Evolutionary conservation across 2,329 filamentous ascomycete genomes (phyloP).

Genomic region (Corinectria fuckeliana): DNA sequence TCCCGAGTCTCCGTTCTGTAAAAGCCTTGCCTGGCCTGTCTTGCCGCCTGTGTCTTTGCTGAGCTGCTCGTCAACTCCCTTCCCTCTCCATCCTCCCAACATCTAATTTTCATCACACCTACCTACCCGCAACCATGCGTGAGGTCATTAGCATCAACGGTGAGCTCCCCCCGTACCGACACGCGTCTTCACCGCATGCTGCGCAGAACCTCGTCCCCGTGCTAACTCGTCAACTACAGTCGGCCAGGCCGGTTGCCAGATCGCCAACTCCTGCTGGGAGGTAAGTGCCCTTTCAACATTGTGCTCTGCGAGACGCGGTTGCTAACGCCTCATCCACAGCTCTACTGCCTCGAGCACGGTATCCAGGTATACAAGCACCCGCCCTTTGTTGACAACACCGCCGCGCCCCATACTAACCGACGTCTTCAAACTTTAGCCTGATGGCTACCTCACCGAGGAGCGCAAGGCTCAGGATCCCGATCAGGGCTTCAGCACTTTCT

Average conservation of each 20-base stretch:
- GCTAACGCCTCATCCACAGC: constrained; percentile 60
- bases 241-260: constrained; percentile 99
- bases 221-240: constrained; percentile 72
- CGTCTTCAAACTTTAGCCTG: constrained; percentile 67
- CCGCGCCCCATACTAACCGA: constrained; percentile 23
- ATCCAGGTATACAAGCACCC: constrained; percentile 77
- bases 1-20: constrained; percentile 36
- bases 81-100: constrained; percentile 41
- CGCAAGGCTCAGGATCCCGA: constrained; percentile 92
- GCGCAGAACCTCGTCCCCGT: constrained; percentile 28
- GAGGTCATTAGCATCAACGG: constrained; percentile 99
- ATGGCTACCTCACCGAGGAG: constrained; percentile 98
- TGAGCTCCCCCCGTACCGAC: constrained; percentile 58
- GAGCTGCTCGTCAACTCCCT: constrained; percentile 34
- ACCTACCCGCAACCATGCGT: constrained; percentile 76
- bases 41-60: constrained; percentile 27
- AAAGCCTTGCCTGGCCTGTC: constrained; percentile 40
- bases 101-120: constrained; percentile 31
- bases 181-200: constrained; percentile 52
- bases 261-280: constrained; percentile 99
- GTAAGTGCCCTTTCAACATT: constrained; percentile 63
- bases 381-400: constrained; percentile 30
- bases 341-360: constrained; percentile 99
- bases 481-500: constrained; percentile 99
- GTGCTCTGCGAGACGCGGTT: constrained; percentile 13